Base-by-base conservation (phyloP, 106 monocot species). In the Triglochin maritima region DNA sequence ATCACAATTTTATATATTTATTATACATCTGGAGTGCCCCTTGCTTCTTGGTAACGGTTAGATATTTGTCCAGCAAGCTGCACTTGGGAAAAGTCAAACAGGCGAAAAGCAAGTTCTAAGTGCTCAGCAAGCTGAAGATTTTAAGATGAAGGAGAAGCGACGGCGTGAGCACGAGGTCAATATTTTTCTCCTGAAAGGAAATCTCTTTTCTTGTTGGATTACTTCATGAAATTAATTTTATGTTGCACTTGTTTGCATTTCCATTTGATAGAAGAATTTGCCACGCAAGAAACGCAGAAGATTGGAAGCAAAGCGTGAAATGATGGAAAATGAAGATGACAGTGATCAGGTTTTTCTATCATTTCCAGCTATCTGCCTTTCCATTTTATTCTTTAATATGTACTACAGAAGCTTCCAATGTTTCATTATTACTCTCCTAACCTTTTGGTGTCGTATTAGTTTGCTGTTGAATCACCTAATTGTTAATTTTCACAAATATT, bases 221-320 rank as follows among this genome's bases (percentile, higher is more conserved):
- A 58, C 47, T 48, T 46, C n/a, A n/a, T 58, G 3, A 14, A 58
- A 58, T 58, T 12, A 17, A 61, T 53, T 15, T 55, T 64, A 14
- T 71, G 29, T 11, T 60, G 60, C 29, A 12, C 7, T 56, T 65
- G 12, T 66, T 74, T 67, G n/a, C 9, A 65, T n/a, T 64, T 59
- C 29, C 70, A 14, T 49, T 57, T 51, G 50, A 53, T 76, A 96
- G 90, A 96, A 91, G 79, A 87, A 84, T 65, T 68, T 96, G 57
- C 96, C 96, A 16, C 85, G 96, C 44, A 96, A 85, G 70, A 91
- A 88, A 68, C 79, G 91, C 14, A 57, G 96, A 80, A 87, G 77
- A 58, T 70, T 96, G 74, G 90, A 96, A 79, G 96, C 96, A 50
- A 67, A 69, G 9, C 74, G 85, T 29, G 87, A 96, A 79, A 84